Evolutionary conservation across 495 filamentous ascomycete genomes (phyloP), one percentile per base, ranked within the genome.

Genomic region (Clohesyomyces aquaticus): DNA sequence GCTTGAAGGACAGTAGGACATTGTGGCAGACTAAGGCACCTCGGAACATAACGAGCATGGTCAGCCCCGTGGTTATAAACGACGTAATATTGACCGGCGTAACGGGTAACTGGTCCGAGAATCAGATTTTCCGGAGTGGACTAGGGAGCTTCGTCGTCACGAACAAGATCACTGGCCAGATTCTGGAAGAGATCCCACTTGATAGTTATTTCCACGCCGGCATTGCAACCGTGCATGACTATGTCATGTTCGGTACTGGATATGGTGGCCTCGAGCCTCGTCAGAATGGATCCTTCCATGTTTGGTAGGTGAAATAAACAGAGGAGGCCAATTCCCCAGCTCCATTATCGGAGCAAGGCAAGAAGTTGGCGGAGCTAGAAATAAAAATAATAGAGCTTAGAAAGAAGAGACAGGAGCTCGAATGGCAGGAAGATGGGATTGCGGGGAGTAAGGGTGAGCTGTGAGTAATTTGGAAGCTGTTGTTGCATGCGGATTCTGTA

Each of bases 11-110:
- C 53, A 75, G 76, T 19, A 28, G 27, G 6, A 23, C 73, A 2
- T 52, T 75, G 0, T 77, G 75, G 75, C 57, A 75, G 62, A 71
- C 68, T 43, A 21, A 41, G 10, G 63, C 63, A 8, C 63, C 63
- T 18, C 16, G 2, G 23, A 59, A 68, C 38, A 53, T 41, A 18
- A 57, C 18, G 32, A 51, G 9, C 19, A 55, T 14, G 55, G 61
- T 8, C 52, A 55, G 25, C 73, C 75, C 63, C 18, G 69, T 76
- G 2, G 73, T 70, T 25, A 67, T 66, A 16, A 73, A 75, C 50
- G 3, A 75, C 27, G 70, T 77, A 4, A 1, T 65, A 4, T 16
- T 52, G 18, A 43, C 4, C 19, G 38, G 51, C 16, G 16, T 4
- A 46, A 46, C 42, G 4, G 42, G 42, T 4, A 25, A 48, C 29